Percentiles rank a stretch among this genome's conserved stretches.
phyloP scores from a whole-genome alignment of 768 basidiomycete species.

The Phanerochaete sordida region DNA sequence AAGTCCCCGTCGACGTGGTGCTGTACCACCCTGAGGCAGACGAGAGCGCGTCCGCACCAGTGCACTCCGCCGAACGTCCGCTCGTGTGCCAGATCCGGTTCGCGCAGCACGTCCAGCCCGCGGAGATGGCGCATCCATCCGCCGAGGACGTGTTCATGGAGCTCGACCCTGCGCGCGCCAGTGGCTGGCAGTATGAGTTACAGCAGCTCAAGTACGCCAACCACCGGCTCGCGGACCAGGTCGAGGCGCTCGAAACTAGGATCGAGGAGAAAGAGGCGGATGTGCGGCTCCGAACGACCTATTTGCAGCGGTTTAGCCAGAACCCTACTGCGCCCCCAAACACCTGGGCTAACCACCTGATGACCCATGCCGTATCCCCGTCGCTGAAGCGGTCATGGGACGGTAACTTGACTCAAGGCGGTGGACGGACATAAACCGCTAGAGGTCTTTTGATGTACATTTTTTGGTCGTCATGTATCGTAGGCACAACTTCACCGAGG shows the following conservation, averaged over 20 bases:
- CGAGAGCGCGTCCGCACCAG: neutral
- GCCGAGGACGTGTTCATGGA: slow-evolving; percentile 63
- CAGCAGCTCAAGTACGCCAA: slow-evolving; percentile 79
- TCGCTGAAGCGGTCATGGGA: slow-evolving; percentile 16
- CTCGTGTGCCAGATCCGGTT: slow-evolving; percentile 27
- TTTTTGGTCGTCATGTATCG: too few species aligned
- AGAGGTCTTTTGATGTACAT: too few species aligned
- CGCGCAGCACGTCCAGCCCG: neutral
- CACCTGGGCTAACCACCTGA: slow-evolving; percentile 3
- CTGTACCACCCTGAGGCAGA: slow-evolving; percentile 34
- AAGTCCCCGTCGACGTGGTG: slow-evolving; percentile 29
- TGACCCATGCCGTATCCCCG: neutral
- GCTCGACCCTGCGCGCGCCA: slow-evolving; percentile 59
- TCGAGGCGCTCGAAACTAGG: slow-evolving; percentile 35
- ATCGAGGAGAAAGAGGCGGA: neutral
- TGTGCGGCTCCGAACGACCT: neutral
- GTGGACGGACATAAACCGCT: neutral
- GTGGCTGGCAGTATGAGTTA: slow-evolving; percentile 93
- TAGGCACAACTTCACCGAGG: too few species aligned
- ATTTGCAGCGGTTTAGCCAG: neutral
- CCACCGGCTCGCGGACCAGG: slow-evolving; percentile 58
- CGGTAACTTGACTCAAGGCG: neutral
- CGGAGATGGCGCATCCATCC: slow-evolving; percentile 12
- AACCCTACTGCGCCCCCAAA: neutral
- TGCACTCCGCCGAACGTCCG: slow-evolving; percentile 7